Percentiles rank a stretch among this genome's conserved stretches.
Conservation (phyloP, 2,329 filamentous ascomycete species). For the Fusarium nodosum region DNA sequence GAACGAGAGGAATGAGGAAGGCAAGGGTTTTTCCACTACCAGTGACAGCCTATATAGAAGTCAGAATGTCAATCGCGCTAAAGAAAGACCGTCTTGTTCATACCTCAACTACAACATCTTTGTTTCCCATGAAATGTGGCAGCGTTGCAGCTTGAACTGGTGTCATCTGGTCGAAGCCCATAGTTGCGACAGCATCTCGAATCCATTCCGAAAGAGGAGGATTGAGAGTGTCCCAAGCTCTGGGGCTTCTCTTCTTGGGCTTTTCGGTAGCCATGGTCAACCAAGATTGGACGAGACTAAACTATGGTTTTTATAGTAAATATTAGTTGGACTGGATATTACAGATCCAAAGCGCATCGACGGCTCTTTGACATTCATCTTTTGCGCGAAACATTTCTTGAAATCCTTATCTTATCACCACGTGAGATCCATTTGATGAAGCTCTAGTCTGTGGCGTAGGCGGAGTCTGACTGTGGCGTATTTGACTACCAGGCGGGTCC, state of each 20-base stretch:
- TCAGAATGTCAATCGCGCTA: not conserved
- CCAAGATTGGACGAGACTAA: not conserved
- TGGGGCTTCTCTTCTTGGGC: constrained; percentile 60
- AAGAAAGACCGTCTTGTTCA: not conserved
- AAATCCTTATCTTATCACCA: constrained; percentile 54
- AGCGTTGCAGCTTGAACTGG: constrained; percentile 95
- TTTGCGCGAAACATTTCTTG: constrained; percentile 50
- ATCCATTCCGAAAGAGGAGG: constrained; percentile 75
- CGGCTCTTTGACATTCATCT: constrained; percentile 31
- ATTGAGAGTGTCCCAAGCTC: constrained; percentile 60
- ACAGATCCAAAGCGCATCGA: constrained; percentile 36
- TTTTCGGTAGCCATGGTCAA: constrained; percentile 54
- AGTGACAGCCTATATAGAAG: constrained; percentile 75
- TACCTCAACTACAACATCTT: constrained; percentile 91
- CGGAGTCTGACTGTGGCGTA: constrained; percentile 14
- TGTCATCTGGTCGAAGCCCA: constrained; percentile 90
- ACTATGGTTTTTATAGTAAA: constrained; percentile 1
- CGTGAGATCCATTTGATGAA: constrained; percentile 39
- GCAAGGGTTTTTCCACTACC: constrained; percentile 91
- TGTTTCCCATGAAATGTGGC: constrained; percentile 88
- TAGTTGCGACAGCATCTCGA: constrained; percentile 82
- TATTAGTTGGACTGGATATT: constrained; percentile 13
- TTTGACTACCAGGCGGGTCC: too few species aligned
- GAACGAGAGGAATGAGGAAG: constrained; percentile 86
- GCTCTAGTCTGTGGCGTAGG: constrained; percentile 33